phyloP scores from a whole-genome alignment of 2,329 filamentous ascomycete genomes.

The Zalaria obscura region DNA sequence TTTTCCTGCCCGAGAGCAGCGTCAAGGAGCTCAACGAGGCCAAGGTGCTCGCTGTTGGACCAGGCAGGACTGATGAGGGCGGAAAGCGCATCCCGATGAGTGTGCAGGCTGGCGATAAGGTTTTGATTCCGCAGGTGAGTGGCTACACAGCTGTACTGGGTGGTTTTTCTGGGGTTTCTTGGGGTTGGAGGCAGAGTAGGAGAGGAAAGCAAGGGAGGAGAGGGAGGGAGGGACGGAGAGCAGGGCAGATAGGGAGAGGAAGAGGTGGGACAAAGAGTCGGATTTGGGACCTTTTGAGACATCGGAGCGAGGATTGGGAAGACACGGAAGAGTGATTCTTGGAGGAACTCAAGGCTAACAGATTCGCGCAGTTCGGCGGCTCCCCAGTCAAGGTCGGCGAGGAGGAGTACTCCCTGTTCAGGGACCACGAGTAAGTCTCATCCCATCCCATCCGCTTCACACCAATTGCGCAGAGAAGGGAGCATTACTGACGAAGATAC shows the following conservation, averaged over 20 bases:
- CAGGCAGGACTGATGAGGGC: conserved; percentile 73
- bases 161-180: no score
- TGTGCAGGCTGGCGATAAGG: conserved; percentile 73
- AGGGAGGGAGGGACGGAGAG: background rate
- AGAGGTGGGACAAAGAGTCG: no score
- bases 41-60: conserved; percentile 88
- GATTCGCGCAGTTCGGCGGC: conserved; percentile 59
- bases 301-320: no score
- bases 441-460: background rate
- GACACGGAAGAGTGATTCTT: no score
- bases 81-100: conserved; percentile 79
- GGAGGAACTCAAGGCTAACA: no score
- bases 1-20: conserved; percentile 92
- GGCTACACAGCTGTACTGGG: no score
- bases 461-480: background rate
- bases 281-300: no score
- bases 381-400: conserved; percentile 95
- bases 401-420: conserved; percentile 90
- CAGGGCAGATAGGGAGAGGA: no score
- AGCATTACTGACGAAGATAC: conserved; percentile 7
- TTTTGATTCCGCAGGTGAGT: conserved; percentile 85
- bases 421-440: conserved; percentile 83
- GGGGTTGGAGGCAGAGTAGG: background rate
- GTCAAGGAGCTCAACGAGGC: conserved; percentile 99
- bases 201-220: background rate